phyloP scores from a whole-genome alignment of 73 alveolate species.

The Symbiodinium natans region DNA sequence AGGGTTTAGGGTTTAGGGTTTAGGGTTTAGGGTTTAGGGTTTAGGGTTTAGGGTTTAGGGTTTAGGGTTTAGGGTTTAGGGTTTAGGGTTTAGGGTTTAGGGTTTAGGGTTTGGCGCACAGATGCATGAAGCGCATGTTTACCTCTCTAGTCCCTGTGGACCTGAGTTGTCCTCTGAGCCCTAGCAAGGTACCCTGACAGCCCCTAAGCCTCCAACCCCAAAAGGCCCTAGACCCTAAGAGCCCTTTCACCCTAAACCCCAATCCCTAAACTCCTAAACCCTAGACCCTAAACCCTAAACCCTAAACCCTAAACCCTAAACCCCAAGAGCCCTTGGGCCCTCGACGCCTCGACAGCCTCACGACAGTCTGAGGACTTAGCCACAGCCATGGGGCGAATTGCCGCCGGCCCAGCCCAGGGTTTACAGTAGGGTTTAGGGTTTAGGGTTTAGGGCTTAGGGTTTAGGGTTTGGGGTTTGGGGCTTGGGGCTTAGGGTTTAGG shows the following conservation, averaged over 20 bases:
- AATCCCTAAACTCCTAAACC: background rate
- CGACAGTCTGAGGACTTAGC: slow-evolving; percentile 42
- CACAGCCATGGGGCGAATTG: slow-evolving; percentile 72
- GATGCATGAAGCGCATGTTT: too few relatives aligned
- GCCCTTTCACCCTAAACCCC: too few relatives aligned
- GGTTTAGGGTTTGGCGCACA: background rate
- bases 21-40: background rate
- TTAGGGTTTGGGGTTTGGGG: too few relatives aligned
- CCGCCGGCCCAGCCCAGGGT: background rate
- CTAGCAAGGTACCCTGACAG: too few relatives aligned
- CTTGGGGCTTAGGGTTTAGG: too few relatives aligned
- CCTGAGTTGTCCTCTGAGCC: too few relatives aligned
- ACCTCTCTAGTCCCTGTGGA: too few relatives aligned
- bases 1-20: background rate
- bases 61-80: background rate
- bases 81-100: background rate
- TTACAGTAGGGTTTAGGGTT: too few relatives aligned
- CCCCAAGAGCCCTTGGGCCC: too few relatives aligned
- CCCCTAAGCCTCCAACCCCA: too few relatives aligned
- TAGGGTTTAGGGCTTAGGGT: too few relatives aligned
- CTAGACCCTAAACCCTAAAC: background rate
- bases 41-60: background rate
- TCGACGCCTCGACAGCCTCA: background rate
- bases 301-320: background rate
- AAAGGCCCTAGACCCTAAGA: too few relatives aligned